A percentile compares a stretch with the other conserved stretches of the same genome.
Evolutionary conservation across 805 yeast genomes (phyloP).

Genomic region (Sugiyamaella marilandica): DNA sequence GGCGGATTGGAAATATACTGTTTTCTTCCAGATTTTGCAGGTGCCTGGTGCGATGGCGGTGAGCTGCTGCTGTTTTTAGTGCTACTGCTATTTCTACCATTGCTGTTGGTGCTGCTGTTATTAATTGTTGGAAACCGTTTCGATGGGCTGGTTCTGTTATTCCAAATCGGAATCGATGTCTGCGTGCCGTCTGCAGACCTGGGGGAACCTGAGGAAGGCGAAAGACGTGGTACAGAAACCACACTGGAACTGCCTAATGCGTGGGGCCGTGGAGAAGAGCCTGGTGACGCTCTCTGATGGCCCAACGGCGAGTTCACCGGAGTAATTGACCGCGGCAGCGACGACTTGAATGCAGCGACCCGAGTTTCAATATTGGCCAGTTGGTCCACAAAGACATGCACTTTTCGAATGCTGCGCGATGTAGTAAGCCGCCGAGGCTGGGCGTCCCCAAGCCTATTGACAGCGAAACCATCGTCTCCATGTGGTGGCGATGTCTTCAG

Average conservation of each 20-base stretch:
- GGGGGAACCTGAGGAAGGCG: neutral
- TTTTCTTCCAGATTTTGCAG: too few species aligned
- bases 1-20: too few species aligned
- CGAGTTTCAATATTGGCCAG: conserved; percentile 25
- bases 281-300: neutral
- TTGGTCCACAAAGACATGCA: conserved; percentile 31
- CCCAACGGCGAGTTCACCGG: conserved; percentile 6
- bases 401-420: conserved; percentile 26
- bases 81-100: too few species aligned
- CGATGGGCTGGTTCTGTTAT: neutral
- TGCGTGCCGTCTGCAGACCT: neutral
- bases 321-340: conserved; percentile 21
- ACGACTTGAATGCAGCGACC: conserved; percentile 28
- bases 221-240: neutral
- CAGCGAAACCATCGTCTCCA: neutral
- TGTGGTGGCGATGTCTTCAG: neutral
- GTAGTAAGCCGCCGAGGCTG: conserved; percentile 17
- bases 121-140: neutral
- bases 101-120: too few species aligned
- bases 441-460: neutral
- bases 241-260: neutral
- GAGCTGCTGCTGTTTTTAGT: neutral
- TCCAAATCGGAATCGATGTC: conserved; percentile 10
- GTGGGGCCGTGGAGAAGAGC: neutral
- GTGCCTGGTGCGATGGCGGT: neutral